phyloP scores from a whole-genome alignment of 371 early-diverging fungal genomes.

The Mucor plumbeus region DNA sequence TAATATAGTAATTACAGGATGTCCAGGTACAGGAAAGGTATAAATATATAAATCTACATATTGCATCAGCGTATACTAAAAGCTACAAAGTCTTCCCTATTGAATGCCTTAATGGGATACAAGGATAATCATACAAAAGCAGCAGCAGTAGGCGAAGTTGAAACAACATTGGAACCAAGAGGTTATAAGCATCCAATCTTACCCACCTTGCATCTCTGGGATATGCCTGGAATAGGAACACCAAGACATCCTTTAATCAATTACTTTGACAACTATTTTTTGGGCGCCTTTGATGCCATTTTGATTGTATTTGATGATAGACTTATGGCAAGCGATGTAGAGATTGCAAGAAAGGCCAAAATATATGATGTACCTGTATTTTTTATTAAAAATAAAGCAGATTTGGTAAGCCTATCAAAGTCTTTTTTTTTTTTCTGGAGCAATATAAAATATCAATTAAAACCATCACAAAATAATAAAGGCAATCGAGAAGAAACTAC shows the following conservation, averaged over 20 bases:
- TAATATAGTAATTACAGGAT: constrained; percentile 37
- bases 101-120: constrained; percentile 42
- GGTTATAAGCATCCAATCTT: constrained; percentile 31
- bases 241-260: constrained; percentile 17
- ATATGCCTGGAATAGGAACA: constrained; percentile 38
- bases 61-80: not conserved
- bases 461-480: not conserved
- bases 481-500: constrained; percentile 11
- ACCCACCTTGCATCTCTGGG: constrained; percentile 34
- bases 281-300: constrained; percentile 42
- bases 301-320: constrained; percentile 40
- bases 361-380: constrained; percentile 31
- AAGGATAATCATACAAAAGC: constrained; percentile 25
- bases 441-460: not conserved
- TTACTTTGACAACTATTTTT: constrained; percentile 34
- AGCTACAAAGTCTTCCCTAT: constrained; percentile 28
- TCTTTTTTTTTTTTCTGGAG: not conserved
- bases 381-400: constrained; percentile 37
- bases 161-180: constrained; percentile 29
- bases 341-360: constrained; percentile 32
- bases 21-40: constrained; percentile 45
- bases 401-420: constrained; percentile 22
- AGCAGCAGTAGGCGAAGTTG: constrained; percentile 33
- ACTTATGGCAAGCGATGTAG: constrained; percentile 38
- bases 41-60: not conserved